Evolutionary conservation across 257 asterid species (phyloP).

Genomic region (Gardenia jasminoides): DNA sequence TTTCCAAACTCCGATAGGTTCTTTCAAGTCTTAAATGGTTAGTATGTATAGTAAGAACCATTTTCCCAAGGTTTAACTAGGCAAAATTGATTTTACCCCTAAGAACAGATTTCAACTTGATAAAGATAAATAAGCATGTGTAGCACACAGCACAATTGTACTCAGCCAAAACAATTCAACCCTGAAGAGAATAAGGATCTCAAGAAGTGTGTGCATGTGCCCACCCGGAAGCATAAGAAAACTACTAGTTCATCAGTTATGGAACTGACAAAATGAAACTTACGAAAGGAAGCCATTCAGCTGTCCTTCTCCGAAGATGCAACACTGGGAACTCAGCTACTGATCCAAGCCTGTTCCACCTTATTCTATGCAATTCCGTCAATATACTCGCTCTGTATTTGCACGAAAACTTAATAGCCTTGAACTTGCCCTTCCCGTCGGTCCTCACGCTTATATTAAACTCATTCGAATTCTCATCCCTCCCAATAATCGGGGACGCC

Average conservation of each 20-base stretch:
- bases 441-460: conserved; percentile 80
- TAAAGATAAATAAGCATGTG: not conserved
- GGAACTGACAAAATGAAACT: not conserved
- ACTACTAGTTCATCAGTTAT: not conserved
- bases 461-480: conserved; percentile 79
- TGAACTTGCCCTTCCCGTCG: conserved; percentile 93
- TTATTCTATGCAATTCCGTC: conserved; percentile 85
- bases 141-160: not conserved
- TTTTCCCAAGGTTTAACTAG: not conserved
- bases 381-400: conserved; percentile 76
- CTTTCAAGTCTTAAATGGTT: not conserved
- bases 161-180: not conserved
- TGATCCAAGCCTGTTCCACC: conserved; percentile 68
- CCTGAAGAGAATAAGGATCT: not conserved
- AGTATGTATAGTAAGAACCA: not conserved
- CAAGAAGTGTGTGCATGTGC: not conserved
- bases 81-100: not conserved
- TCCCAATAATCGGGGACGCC: conserved; percentile 79
- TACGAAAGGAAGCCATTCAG: not conserved
- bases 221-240: not conserved
- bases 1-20: not conserved
- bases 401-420: conserved; percentile 76
- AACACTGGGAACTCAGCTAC: conserved; percentile 79
- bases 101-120: not conserved
- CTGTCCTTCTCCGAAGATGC: conserved; percentile 36